Conservation (phyloP, 2,329 filamentous ascomycete genomes). For the Diaporthe caulivora region DNA sequence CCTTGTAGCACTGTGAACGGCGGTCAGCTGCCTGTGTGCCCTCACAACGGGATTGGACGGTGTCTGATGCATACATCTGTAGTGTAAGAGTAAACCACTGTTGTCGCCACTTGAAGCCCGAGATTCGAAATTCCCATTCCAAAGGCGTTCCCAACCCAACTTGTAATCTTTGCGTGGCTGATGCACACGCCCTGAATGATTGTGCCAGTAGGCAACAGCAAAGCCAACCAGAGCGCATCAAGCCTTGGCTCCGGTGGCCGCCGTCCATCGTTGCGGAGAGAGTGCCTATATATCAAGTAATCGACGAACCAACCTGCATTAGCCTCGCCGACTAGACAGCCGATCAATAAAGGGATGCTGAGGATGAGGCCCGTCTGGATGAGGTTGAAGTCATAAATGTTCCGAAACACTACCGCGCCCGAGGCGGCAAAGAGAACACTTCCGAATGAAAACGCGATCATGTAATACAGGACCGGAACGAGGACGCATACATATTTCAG, state of each 20-base stretch:
- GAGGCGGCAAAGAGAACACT: slow-evolving; percentile 45
- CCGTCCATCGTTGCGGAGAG: slow-evolving; percentile 45
- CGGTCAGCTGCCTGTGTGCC: not conserved
- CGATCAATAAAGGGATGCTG: slow-evolving; percentile 44
- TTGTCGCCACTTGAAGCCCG: slow-evolving; percentile 52
- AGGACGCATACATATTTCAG: slow-evolving; percentile 42
- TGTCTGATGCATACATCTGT: slow-evolving; percentile 44
- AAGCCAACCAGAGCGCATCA: slow-evolving; percentile 47
- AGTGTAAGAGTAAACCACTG: slow-evolving; percentile 50
- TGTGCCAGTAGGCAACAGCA: slow-evolving; percentile 45
- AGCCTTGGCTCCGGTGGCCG: slow-evolving; percentile 49
- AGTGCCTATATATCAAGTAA: slow-evolving; percentile 46
- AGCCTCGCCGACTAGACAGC: slow-evolving; percentile 45
- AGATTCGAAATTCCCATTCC: slow-evolving; percentile 52
- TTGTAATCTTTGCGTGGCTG: slow-evolving; percentile 47
- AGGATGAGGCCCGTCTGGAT: slow-evolving; percentile 44
- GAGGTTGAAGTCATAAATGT: slow-evolving; percentile 44
- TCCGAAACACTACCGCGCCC: slow-evolving; percentile 41
- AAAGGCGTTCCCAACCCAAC: slow-evolving; percentile 50
- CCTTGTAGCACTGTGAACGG: slow-evolving; percentile 47
- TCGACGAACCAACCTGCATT: slow-evolving; percentile 47
- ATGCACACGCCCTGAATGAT: slow-evolving; percentile 45
- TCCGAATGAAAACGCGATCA: slow-evolving; percentile 45
- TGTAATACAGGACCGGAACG: slow-evolving; percentile 43
- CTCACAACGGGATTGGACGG: too few relatives aligned